These are phyloP conservation scores for Angophora floribunda DNA, from an alignment of 345 rosid genomes.

Conservation along the genomic window DNA sequence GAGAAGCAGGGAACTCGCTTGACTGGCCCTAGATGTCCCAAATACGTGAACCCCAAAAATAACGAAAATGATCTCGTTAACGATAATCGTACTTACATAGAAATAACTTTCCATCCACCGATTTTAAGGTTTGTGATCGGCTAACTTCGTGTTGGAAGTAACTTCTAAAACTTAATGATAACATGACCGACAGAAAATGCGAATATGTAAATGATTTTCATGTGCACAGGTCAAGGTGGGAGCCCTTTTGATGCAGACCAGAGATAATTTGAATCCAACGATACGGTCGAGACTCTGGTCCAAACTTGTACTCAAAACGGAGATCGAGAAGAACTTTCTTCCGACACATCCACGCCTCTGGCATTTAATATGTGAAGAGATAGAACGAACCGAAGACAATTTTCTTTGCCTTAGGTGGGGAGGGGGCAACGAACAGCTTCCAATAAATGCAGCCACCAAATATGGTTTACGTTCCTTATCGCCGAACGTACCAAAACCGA, in stretches of 20 bases:
- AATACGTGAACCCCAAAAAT: background rate
- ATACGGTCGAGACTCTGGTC: background rate
- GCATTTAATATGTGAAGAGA: background rate
- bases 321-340: background rate
- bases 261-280: background rate
- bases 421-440: background rate
- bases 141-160: background rate
- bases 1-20: background rate
- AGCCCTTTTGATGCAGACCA: background rate
- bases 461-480: background rate
- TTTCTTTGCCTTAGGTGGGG: background rate
- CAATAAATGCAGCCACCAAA: background rate
- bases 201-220: background rate
- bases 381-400: background rate
- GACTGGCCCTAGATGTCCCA: background rate
- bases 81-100: background rate
- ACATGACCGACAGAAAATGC: background rate
- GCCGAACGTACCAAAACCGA: background rate
- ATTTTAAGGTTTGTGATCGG: background rate
- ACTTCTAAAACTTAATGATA: background rate
- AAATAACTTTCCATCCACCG: background rate
- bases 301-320: background rate
- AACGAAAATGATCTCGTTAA: background rate
- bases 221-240: background rate
- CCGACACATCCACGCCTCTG: background rate